Evolutionary conservation across 1,284 basidiomycete species (phyloP).

Genomic region (Trichosporon coremiiforme): DNA sequence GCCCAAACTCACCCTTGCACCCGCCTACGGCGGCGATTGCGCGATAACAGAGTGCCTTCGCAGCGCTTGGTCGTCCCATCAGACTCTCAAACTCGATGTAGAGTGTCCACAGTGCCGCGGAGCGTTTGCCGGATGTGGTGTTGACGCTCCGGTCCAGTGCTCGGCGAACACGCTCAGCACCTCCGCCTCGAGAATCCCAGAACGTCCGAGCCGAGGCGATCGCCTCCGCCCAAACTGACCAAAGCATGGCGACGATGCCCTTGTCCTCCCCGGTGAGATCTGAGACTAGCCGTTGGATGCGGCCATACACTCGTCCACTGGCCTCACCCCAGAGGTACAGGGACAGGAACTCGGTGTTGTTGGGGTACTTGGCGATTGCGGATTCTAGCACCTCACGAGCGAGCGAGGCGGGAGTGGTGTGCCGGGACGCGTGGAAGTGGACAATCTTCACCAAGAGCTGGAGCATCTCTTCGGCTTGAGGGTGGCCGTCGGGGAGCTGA

Average conservation of each 20-base stretch:
- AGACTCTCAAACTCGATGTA: slow-evolving; percentile 81
- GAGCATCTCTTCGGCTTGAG: slow-evolving; percentile 51
- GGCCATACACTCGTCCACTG: slow-evolving; percentile 54
- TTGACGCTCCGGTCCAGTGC: slow-evolving; percentile 49
- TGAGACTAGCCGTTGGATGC: slow-evolving; percentile 51
- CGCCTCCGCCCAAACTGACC: slow-evolving; percentile 54
- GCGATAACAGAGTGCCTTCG: slow-evolving; percentile 76
- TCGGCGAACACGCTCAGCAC: slow-evolving; percentile 49
- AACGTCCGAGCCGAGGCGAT: slow-evolving; percentile 40
- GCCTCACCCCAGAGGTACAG: slow-evolving; percentile 57
- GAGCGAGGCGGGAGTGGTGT: slow-evolving; percentile 43
- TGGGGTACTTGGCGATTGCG: slow-evolving; percentile 54
- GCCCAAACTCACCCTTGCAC: slow-evolving; percentile 46
- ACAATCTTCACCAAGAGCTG: slow-evolving; percentile 54
- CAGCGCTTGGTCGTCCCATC: slow-evolving; percentile 63
- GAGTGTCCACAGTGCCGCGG: slow-evolving; percentile 67
- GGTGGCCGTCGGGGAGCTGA: slow-evolving; percentile 28
- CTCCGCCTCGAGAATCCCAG: slow-evolving; percentile 47
- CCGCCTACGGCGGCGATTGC: slow-evolving; percentile 67
- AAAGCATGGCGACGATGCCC: slow-evolving; percentile 44
- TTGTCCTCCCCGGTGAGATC: slow-evolving; percentile 33
- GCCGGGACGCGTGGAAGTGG: slow-evolving; percentile 44
- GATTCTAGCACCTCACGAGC: slow-evolving; percentile 52
- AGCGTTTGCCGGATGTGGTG: slow-evolving; percentile 37
- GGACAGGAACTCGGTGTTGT: slow-evolving; percentile 57